Evolutionary conservation across 2,329 filamentous ascomycete genomes (phyloP).

Genomic region (Colletotrichum viniferum): DNA sequence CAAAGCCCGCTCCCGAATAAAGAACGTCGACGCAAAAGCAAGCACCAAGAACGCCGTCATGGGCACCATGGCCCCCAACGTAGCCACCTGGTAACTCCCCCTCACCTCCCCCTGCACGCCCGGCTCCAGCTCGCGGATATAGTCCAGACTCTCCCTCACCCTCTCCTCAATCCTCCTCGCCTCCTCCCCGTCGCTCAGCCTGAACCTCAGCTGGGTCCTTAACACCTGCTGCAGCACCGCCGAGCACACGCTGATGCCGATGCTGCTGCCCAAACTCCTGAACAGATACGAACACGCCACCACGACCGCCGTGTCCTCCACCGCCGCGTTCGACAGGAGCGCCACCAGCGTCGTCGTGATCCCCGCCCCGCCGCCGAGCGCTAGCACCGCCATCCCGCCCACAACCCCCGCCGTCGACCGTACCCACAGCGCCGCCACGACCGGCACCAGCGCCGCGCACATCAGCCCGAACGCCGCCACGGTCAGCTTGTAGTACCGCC

Average conservation of each 20-base stretch:
- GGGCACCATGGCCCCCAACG: slow-evolving; percentile 44
- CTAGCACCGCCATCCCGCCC: slow-evolving; percentile 58
- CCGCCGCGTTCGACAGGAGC: slow-evolving; percentile 71
- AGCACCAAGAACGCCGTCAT: slow-evolving; percentile 37
- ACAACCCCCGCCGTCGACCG: slow-evolving; percentile 58
- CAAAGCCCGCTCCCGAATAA: slow-evolving; percentile 63
- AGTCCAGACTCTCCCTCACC: slow-evolving; percentile 74
- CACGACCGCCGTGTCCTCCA: slow-evolving; percentile 73
- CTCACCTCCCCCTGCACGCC: slow-evolving; percentile 63
- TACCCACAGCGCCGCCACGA: slow-evolving; percentile 57
- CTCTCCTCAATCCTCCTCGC: slow-evolving; percentile 70
- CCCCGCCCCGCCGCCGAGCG: slow-evolving; percentile 49
- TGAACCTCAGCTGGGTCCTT: slow-evolving; percentile 56
- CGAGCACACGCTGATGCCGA: slow-evolving; percentile 74
- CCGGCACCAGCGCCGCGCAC: slow-evolving; percentile 55
- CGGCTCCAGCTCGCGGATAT: slow-evolving; percentile 68
- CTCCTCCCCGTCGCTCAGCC: slow-evolving; percentile 60
- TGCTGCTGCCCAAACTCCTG: slow-evolving; percentile 76
- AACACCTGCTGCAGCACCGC: slow-evolving; percentile 75
- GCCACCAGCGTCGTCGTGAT: slow-evolving; percentile 76
- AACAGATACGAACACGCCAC: slow-evolving; percentile 84
- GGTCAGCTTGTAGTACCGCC: slow-evolving; percentile 74
- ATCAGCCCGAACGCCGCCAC: slow-evolving; percentile 58
- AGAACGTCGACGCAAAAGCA: slow-evolving; percentile 47
- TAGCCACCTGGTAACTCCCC: slow-evolving; percentile 64